Conservation (phyloP, 2,329 filamentous ascomycete genomes). For the Albifimbria verrucaria region DNA sequence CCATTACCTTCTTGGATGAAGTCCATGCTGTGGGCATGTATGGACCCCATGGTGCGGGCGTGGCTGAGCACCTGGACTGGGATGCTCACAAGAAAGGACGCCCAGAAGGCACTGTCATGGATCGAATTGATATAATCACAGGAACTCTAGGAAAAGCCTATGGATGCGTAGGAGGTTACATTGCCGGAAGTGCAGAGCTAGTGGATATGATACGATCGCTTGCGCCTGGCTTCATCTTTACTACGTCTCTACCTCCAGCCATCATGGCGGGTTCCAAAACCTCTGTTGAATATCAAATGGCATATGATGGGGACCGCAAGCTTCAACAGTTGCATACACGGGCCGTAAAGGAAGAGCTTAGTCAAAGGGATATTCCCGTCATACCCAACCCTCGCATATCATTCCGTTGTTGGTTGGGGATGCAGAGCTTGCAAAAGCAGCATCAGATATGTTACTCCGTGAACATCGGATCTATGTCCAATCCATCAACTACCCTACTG, state of each 20-base stretch:
- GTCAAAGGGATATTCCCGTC: slow-evolving; percentile 81
- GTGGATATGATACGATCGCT: slow-evolving; percentile 93
- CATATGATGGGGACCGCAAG: slow-evolving; percentile 78
- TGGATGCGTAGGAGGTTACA: slow-evolving; percentile 96
- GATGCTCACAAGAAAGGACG: slow-evolving; percentile 75
- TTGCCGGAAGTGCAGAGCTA: slow-evolving; percentile 81
- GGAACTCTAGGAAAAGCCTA: slow-evolving; percentile 97
- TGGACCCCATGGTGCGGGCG: slow-evolving; percentile 89
- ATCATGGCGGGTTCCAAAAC: slow-evolving; percentile 93
- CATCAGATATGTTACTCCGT: slow-evolving; percentile 85
- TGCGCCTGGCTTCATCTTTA: slow-evolving; percentile 98
- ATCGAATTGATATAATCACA: slow-evolving; percentile 96
- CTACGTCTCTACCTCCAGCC: slow-evolving; percentile 89
- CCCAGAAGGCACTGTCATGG: slow-evolving; percentile 82
- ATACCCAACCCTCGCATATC: slow-evolving; percentile 97
- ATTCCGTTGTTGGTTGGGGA: slow-evolving; percentile 91
- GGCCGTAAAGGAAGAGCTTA: slow-evolving; percentile 82
- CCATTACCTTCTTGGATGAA: slow-evolving; percentile 96
- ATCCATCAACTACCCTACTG: slow-evolving; percentile 98
- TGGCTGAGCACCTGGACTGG: slow-evolving; percentile 95
- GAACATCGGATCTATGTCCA: slow-evolving; percentile 96
- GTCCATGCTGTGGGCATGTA: slow-evolving; percentile 99
- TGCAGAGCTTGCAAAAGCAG: slow-evolving; percentile 85
- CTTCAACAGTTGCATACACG: slow-evolving; percentile 96
- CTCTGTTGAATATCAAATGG: slow-evolving; percentile 91